A percentile compares a stretch with the other conserved stretches of the same genome.
These are phyloP conservation scores for Taiozyma onychis DNA, from an alignment of 1,139 yeast species.

Conservation along the genomic window DNA sequence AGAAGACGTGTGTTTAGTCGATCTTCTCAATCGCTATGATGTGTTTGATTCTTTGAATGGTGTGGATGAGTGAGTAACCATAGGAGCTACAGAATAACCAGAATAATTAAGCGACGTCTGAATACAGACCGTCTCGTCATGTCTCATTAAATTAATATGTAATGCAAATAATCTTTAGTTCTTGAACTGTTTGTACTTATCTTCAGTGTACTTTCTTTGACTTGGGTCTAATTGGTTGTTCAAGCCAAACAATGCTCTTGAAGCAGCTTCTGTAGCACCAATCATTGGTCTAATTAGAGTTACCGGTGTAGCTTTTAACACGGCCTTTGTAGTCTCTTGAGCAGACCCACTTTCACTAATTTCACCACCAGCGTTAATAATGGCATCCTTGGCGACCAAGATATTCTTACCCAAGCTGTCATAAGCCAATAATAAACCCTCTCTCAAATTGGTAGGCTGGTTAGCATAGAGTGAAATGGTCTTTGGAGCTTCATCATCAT, in stretches of 20 bases:
- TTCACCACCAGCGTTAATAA: constrained; percentile 53
- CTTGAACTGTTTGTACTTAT: constrained; percentile 38
- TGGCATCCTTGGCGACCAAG: constrained; percentile 57
- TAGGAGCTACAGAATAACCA: too few species aligned
- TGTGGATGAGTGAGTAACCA: too few species aligned
- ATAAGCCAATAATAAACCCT: constrained; percentile 72
- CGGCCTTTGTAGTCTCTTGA: constrained; percentile 47
- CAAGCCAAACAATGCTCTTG: constrained; percentile 77
- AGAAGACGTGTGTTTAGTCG: too few species aligned
- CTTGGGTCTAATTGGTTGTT: constrained; percentile 75
- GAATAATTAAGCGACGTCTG: background rate
- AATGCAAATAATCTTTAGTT: background rate
- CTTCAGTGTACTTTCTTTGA: constrained; percentile 42
- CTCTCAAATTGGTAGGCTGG: constrained; percentile 67
- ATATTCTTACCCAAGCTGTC: constrained; percentile 66
- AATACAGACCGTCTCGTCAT: background rate
- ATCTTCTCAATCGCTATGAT: background rate
- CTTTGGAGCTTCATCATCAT: constrained; percentile 39
- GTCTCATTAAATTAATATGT: background rate
- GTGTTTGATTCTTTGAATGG: background rate
- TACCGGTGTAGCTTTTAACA: constrained; percentile 77
- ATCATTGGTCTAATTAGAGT: constrained; percentile 80
- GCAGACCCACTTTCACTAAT: constrained; percentile 58
- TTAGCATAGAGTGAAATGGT: constrained; percentile 75
- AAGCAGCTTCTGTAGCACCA: constrained; percentile 89